Percentiles rank a stretch among this genome's conserved stretches.
These are phyloP conservation scores for Neurospora sp. DNA, from an alignment of 495 filamentous ascomycete genomes.

Conservation along the genomic window DNA sequence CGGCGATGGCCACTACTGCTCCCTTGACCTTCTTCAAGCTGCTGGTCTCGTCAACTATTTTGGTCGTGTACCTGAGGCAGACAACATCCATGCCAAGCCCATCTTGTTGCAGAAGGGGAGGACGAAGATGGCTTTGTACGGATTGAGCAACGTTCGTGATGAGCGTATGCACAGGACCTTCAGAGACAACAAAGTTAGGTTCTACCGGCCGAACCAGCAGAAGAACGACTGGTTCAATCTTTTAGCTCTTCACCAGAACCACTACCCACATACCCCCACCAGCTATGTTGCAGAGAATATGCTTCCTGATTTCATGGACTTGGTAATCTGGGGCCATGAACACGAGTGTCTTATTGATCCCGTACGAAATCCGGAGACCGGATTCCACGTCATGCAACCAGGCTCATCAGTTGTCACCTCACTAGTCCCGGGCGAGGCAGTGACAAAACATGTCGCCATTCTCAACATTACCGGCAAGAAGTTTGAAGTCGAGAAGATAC, in stretches of 20 bases:
- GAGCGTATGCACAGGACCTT: constrained; percentile 92
- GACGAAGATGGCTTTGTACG: constrained; percentile 91
- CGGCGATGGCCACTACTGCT: constrained; percentile 81
- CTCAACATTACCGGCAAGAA: constrained; percentile 72
- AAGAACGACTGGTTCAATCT: constrained; percentile 93
- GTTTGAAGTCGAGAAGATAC: constrained; percentile 70
- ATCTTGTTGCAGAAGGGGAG: constrained; percentile 86
- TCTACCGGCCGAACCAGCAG: constrained; percentile 75
- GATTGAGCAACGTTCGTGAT: constrained; percentile 92
- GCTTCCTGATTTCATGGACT: constrained; percentile 80
- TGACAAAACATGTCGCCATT: constrained; percentile 81
- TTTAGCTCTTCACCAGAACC: constrained; percentile 94
- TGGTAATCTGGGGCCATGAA: constrained; percentile 95
- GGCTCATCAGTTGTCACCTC: constrained; percentile 95
- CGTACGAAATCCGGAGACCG: constrained; percentile 66
- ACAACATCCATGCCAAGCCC: constrained; percentile 85
- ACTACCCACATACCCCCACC: constrained; percentile 80
- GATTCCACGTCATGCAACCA: constrained; percentile 93
- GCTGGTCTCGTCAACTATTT: constrained; percentile 94
- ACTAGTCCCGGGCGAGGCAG: constrained; percentile 79
- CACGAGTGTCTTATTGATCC: constrained; percentile 94
- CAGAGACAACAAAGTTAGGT: constrained; percentile 83
- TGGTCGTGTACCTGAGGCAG: constrained; percentile 78
- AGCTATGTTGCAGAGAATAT: constrained; percentile 91
- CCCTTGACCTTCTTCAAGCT: constrained; percentile 82